Percentiles rank a stretch among this genome's conserved stretches.
phyloP scores from a whole-genome alignment of 2,329 filamentous ascomycete species.

The Chaetomiaceae sp. region DNA sequence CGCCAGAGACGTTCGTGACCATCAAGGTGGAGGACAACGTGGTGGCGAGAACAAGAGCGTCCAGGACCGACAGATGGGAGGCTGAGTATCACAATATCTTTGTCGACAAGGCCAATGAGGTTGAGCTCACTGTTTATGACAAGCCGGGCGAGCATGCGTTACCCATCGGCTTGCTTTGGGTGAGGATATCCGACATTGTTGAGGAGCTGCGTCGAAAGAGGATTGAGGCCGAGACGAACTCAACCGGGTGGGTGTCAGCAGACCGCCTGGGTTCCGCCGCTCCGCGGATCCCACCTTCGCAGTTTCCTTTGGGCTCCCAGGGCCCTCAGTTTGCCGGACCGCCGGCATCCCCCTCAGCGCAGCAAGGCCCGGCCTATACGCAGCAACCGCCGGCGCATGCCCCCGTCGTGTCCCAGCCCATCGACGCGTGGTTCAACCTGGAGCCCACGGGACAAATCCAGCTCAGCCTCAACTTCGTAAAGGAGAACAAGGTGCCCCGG shows the following conservation, averaged over 20 bases:
- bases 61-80: constrained; percentile 83
- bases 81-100: constrained; percentile 87
- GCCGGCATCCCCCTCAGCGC: constrained; percentile 36
- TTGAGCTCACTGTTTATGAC: constrained; percentile 96
- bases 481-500: constrained; percentile 76
- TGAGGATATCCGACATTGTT: constrained; percentile 92
- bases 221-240: constrained; percentile 92
- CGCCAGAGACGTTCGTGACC: constrained; percentile 90
- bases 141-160: constrained; percentile 85
- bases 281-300: constrained; percentile 40
- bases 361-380: constrained; percentile 22
- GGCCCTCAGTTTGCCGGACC: constrained; percentile 40
- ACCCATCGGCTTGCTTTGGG: constrained; percentile 92
- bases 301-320: constrained; percentile 53
- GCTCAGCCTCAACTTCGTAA: constrained; percentile 83
- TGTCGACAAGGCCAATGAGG: constrained; percentile 97
- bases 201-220: constrained; percentile 97
- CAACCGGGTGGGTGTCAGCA: constrained; percentile 92
- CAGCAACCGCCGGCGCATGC: constrained; percentile 28
- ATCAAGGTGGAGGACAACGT: constrained; percentile 95
- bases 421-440: constrained; percentile 95
- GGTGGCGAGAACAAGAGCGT: constrained; percentile 78
- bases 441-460: constrained; percentile 92
- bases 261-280: constrained; percentile 78
- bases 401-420: constrained; percentile 52